These are phyloP conservation scores for Chenopodium suecicum DNA, from an alignment of 148 eudicot species.

Conservation along the genomic window DNA sequence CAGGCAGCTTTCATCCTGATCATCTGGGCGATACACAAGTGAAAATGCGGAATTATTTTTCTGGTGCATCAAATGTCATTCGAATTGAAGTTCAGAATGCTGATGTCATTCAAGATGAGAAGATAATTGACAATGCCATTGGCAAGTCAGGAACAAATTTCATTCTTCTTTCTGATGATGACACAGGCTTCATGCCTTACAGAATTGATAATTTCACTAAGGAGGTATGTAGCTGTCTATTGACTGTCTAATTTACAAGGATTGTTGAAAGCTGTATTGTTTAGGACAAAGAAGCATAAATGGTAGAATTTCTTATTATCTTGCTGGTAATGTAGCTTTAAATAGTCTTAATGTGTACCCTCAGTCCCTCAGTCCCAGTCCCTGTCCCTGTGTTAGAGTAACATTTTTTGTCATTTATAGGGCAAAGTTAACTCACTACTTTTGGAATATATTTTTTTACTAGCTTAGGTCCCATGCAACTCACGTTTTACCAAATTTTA, in stretches of 20 bases:
- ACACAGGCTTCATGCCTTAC: constrained; percentile 93
- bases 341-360: neutral
- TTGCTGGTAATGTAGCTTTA: neutral
- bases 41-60: constrained; percentile 75
- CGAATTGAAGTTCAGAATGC: constrained; percentile 95
- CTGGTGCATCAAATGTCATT: constrained; percentile 65
- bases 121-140: constrained; percentile 53
- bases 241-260: neutral
- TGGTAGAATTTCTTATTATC: neutral
- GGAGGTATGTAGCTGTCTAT: constrained; percentile 51
- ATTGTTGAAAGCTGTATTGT: neutral
- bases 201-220: constrained; percentile 91
- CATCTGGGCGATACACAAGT: constrained; percentile 89
- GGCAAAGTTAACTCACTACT: neutral
- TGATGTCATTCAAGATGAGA: constrained; percentile 68
- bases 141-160: constrained; percentile 87
- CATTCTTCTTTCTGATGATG: constrained; percentile 89
- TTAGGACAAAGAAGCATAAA: neutral
- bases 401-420: neutral
- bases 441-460: too few species aligned
- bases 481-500: too few species aligned
- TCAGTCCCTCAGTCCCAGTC: neutral
- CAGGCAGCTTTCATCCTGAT: constrained; percentile 91
- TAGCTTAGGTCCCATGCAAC: too few species aligned
- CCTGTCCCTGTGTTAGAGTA: neutral